Base-by-base conservation (phyloP, 176 grass and related monocot species). In the Zoysia japonica region DNA sequence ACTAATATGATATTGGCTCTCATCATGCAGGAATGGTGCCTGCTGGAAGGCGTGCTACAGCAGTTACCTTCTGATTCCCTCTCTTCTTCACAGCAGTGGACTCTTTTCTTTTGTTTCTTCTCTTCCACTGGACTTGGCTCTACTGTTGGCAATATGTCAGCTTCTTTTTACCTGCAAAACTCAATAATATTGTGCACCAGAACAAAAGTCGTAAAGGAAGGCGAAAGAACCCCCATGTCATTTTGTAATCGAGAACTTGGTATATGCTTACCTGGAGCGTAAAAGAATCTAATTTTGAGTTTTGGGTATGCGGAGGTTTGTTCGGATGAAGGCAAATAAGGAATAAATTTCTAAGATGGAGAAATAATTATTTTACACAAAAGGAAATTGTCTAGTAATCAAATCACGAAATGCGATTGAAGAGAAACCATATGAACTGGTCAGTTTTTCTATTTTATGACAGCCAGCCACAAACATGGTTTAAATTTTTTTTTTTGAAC, bases 111-210 rank as follows among this genome's bases (percentile, higher is more conserved):
- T 53, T 71, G 56, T 65, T 90, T 88, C 39, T 54, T 85, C 79
- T 77, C 85, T 74, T 77, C 54, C 46, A 43, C 50, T 0, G 56
- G 65, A 76, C 70, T 75, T 41, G 80, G 13, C 35, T 84, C 57
- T 65, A 60, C 44, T 9, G 19, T 49, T 49, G 61, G 38, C 15
- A 16, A 15, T 45, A 15, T 45, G 70, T 3, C 1, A 13, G 55
- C 14, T 90, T 83, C 74, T 80, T 80, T 76, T 90, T 90, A 70
- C 74, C 82, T 51, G 75, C 79, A 88, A 88, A 72, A 69, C 42
- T 46, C 42, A 3, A 65, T 39, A 61, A 74, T 9, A 51, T 67
- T 10, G 75, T 3, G 40, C 15, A 42, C 72, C 44, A 56, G 17
- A 75, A 75, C 54, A 54, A 51, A 75, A 68, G 51, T 53, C 11